phyloP scores from a whole-genome alignment of 768 basidiomycete genomes.

The Pleurotus pulmonarius region DNA sequence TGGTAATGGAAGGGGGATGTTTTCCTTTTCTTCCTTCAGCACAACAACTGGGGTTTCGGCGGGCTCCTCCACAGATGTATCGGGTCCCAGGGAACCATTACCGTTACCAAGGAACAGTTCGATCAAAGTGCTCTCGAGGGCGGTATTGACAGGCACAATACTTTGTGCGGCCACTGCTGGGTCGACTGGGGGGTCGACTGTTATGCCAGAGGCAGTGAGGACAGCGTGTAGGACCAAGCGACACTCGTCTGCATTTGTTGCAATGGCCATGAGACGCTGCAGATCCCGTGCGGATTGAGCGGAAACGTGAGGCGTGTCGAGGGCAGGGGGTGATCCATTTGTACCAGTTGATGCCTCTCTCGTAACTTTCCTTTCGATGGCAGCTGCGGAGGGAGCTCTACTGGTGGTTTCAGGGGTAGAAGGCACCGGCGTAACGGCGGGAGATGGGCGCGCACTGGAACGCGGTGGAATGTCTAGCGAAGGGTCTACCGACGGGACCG shows the following conservation, averaged over 20 bases:
- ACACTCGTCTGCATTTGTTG: constrained; percentile 79
- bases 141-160: constrained; percentile 19
- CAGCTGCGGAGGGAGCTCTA: not conserved
- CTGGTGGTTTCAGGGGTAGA: constrained; percentile 2
- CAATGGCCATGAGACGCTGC: constrained; percentile 60
- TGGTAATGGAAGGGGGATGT: too few relatives aligned
- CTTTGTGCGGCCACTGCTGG: constrained; percentile 8
- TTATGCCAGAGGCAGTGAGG: constrained; percentile 56
- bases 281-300: constrained; percentile 58
- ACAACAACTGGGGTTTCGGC: not conserved
- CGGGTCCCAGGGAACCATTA: not conserved
- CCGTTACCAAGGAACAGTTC: constrained; percentile 39
- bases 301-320: constrained; percentile 28
- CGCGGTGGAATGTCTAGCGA: not conserved
- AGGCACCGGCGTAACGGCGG: not conserved
- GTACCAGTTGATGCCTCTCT: not conserved
- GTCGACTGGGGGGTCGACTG: constrained; percentile 25
- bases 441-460: not conserved
- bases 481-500: constrained; percentile 4
- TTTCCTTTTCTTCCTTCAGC: too few relatives aligned
- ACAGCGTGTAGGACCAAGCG: constrained; percentile 83
- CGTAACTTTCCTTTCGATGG: not conserved
- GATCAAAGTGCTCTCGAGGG: constrained; percentile 48
- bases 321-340: constrained; percentile 11
- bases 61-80: not conserved